These are phyloP conservation scores for Penicillium cinerascens DNA, from an alignment of 495 filamentous ascomycete species.

Conservation along the genomic window DNA sequence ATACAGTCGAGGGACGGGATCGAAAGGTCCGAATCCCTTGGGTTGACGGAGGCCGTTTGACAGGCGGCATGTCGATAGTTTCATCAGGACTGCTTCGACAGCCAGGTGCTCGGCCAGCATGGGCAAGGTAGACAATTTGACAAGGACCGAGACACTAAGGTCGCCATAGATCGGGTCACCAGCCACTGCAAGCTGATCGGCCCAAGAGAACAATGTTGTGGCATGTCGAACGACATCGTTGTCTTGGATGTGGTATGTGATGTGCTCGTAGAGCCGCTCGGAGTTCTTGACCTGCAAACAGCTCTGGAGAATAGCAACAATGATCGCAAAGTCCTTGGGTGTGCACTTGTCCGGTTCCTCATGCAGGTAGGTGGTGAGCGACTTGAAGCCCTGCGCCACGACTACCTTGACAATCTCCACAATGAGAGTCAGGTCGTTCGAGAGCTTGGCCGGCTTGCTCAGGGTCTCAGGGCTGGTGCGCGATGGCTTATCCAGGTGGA, in stretches of 20 bases:
- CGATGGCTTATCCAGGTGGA: slow-evolving; percentile 41
- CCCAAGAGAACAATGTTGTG: slow-evolving; percentile 88
- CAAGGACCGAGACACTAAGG: slow-evolving; percentile 77
- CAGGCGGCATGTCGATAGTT: slow-evolving; percentile 72
- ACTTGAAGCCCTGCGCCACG: slow-evolving; percentile 77
- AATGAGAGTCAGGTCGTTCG: slow-evolving; percentile 48
- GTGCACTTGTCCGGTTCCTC: slow-evolving; percentile 50
- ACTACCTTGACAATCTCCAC: slow-evolving; percentile 71
- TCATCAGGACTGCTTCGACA: slow-evolving; percentile 73
- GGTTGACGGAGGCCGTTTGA: slow-evolving; percentile 64
- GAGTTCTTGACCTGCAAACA: slow-evolving; percentile 61
- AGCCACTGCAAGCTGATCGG: slow-evolving; percentile 66
- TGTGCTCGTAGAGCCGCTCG: slow-evolving; percentile 51
- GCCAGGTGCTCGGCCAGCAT: slow-evolving; percentile 84
- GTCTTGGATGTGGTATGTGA: slow-evolving; percentile 62
- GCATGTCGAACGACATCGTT: slow-evolving; percentile 71
- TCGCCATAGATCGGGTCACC: slow-evolving; percentile 95
- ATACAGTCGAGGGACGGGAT: slow-evolving; percentile 57
- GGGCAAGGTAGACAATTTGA: slow-evolving; percentile 81
- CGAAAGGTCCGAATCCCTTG: slow-evolving; percentile 68
- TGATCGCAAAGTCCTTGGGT: slow-evolving; percentile 73
- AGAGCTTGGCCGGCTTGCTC: slow-evolving; percentile 37
- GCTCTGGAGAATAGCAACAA: slow-evolving; percentile 86
- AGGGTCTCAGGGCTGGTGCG: slow-evolving; percentile 30
- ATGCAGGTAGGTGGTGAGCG: slow-evolving; percentile 72